Evolutionary conservation across 495 filamentous ascomycete species (phyloP).

Genomic region (Entonaema liquescens): DNA sequence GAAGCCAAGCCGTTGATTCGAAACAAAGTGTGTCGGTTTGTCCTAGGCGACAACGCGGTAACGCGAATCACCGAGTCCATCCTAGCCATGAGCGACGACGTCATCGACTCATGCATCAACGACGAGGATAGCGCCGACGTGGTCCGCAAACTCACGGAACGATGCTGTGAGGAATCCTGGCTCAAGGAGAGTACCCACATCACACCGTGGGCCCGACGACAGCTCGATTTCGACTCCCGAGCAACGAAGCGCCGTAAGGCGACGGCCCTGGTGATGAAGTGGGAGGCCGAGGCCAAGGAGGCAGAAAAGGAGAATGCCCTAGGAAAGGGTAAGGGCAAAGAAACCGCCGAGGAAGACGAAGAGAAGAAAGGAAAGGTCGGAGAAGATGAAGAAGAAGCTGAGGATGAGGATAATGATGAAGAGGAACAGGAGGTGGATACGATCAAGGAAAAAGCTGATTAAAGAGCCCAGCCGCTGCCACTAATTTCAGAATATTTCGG

Average conservation of each 20-base stretch:
- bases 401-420: background rate
- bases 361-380: no score
- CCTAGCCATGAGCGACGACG: background rate
- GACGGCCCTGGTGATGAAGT: conserved; percentile 3
- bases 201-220: no score
- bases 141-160: conserved; percentile 61
- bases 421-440: background rate
- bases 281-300: conserved; percentile 8
- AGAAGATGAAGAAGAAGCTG: no score
- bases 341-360: no score
- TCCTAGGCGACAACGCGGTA: background rate
- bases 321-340: no score
- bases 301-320: no score
- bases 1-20: background rate
- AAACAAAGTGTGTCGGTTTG: background rate
- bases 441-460: background rate
- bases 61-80: background rate
- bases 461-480: background rate
- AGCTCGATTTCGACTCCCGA: background rate
- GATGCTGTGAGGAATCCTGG: conserved; percentile 48
- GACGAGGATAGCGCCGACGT: conserved; percentile 54
- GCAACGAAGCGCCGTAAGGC: background rate
- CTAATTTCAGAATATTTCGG: background rate
- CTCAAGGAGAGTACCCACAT: no score
- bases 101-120: background rate